Base-by-base conservation (phyloP, 2,329 filamentous ascomycete species). In the Emydomyces testavorans region DNA sequence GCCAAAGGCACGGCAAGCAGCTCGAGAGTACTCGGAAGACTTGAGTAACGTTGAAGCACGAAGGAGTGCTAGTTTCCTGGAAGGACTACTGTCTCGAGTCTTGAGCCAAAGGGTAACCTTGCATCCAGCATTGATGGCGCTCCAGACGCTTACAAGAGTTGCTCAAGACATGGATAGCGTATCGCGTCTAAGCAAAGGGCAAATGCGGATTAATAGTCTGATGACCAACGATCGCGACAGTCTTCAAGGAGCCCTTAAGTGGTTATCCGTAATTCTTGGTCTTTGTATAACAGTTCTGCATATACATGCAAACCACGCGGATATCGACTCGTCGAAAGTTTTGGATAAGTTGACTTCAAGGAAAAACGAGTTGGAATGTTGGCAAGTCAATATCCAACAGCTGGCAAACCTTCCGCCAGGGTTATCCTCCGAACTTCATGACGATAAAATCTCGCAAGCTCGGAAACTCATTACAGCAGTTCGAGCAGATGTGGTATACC, bases 11-110 rank as follows among this genome's bases (percentile, higher is more conserved):
- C 78, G 90, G 57, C 71, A 76, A 35, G 74, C 81, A 24, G 71
- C 78, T 7, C 74, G 80, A 53, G 81, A 86, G 43, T 87, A 94
- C 64, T 87, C 85, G 0, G 82, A 85, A 31, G 93, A 98, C 54
- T 68, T 98, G 32, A 94, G 83, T 37, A 75, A 80, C 35, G 82
- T 85, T 6, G 87, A 95, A 57, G 76, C 92, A 6, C 75, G 77
- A 35, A 77, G 89, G 59, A 89, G 87, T 61, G 76, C 85, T 41
- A 87, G 87, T 0, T 85, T 85, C 54, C 70, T 95, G n/a, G 92
- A 98, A 62, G 87, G 89, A 21, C 74, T 95, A 50, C 70, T 96
- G 24, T 74, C 82, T 48, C 51, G 66, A 26, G 56, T 63, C 35
- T 57, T 68, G 37, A 64, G 60, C 37, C 68, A 71, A 54, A 62